phyloP scores from a whole-genome alignment of 768 basidiomycete species.

The Psilocybe subaeruginosa region DNA sequence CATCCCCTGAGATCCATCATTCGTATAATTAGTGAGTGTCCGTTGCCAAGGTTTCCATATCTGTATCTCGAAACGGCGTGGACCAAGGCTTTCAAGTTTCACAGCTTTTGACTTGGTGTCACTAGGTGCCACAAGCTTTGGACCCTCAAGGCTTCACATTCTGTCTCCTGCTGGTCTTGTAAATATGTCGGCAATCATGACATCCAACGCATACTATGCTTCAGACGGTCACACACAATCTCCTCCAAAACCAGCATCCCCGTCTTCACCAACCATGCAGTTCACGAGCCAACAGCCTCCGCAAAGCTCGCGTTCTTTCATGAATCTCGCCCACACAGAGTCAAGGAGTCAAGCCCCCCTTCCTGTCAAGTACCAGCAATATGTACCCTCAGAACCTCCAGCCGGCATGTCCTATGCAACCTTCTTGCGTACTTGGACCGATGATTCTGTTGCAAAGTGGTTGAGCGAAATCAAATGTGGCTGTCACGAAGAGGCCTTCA shows the following conservation, averaged over 20 bases:
- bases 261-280: slow-evolving; percentile 44
- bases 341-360: slow-evolving; percentile 41
- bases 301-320: slow-evolving; percentile 41
- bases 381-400: slow-evolving; percentile 56
- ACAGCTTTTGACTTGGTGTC: not conserved
- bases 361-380: slow-evolving; percentile 32
- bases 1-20: not conserved
- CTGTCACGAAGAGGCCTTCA: slow-evolving; percentile 70
- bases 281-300: slow-evolving; percentile 34
- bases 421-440: slow-evolving; percentile 72
- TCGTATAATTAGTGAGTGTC: not conserved
- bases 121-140: not conserved
- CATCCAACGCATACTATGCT: slow-evolving; percentile 29
- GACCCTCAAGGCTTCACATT: not conserved
- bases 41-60: slow-evolving; percentile 24
- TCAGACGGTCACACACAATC: slow-evolving; percentile 34
- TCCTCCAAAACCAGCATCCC: slow-evolving; percentile 45
- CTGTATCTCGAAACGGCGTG: slow-evolving; percentile 4
- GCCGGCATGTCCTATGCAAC: slow-evolving; percentile 60
- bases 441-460: slow-evolving; percentile 76
- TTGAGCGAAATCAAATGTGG: slow-evolving; percentile 77
- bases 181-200: slow-evolving; percentile 36
- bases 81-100: slow-evolving; percentile 3
- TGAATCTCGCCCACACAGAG: slow-evolving; percentile 35
- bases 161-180: slow-evolving; percentile 4